Base-by-base conservation (phyloP, 805 yeast genomes). In the Limtongia smithiae region DNA sequence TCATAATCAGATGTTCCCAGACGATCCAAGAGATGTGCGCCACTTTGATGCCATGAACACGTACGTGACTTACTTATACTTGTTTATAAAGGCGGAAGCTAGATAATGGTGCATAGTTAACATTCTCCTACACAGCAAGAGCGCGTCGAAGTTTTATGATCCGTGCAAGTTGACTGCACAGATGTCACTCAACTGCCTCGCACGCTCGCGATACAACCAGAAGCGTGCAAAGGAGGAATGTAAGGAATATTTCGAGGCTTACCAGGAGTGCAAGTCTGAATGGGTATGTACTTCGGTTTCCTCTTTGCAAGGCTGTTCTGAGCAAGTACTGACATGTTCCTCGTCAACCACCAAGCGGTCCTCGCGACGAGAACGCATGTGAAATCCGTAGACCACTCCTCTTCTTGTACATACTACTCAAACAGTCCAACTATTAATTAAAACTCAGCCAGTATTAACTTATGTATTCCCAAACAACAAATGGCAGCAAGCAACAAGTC, bases 151-250 rank as follows among this genome's bases (percentile, higher is more conserved):
- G 64, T 93, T 75, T 66, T 91, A 84, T 62, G 97, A 91, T 64
- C 98, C 98, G 0, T 91, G 98, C 67, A 84, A 82, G 40, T 93
- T 89, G 62, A 82, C 93, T 32, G 76, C 96, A 8, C 82, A 81
- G 64, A 91, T 95, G 81, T 85, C 95, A 37, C 72, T 89, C 57
- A 78, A 78, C 57, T 91, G 98, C 62, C 71, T 91, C 65, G 91
- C 87, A 60, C 67, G 84, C 42, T 86, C 90, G 63, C 75, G 82
- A 59, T 82, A 78, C 72, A 87, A 79, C 72, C 78, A 74, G 71
- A 51, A 51, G 34, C 30, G 30, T 4, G 52, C 52, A 21, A 80
- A 63, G 62, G 80, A 73, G 45, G 75, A 67, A 68, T 88, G 83
- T 71, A 79, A 69, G 65, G 95, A 85, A 51, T 91, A 86, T 63